Base-by-base conservation (phyloP, 2,329 filamentous ascomycete species). In the Apiospora pterosperma region DNA sequence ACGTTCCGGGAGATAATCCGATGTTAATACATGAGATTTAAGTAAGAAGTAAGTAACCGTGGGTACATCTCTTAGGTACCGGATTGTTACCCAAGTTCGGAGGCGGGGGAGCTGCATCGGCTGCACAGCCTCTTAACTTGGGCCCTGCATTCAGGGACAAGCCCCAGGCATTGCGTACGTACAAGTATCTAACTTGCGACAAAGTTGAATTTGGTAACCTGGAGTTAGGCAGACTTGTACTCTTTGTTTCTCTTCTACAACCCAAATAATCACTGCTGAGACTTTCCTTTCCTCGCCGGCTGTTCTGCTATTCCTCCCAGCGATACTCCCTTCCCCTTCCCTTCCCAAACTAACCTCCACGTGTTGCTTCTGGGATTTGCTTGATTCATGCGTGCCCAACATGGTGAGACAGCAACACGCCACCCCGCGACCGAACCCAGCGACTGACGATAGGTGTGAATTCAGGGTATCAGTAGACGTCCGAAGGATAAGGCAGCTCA, bases 401-500 rank as follows among this genome's bases (percentile, higher is more conserved):
- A 75, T 64, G 63, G 63, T 64, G 58, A 64, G 63, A 25, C 21
- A 59, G 19, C 48, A 60, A 52, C 39, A 28, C 21, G 34, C 34
- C 48, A n/a, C 48, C 48, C 48, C 28, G 19, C 48, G 48, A 55
- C n/a, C 48, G 48, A 55, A 12, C 28, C 48, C 48, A 31, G 36
- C 28, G 36, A 62, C 61, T 63, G 44, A 63, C 62, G 41, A 59
- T 63, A 21, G 42, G 28, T 55, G 58, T 38, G 48, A 63, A 12
- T 62, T 44, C 14, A 84, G 82, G 82, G 76, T 77, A 82, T 84
- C 73, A 83, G 82, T 72, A 78, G 80, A 75, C 77, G 82, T 70
- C 77, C 78, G 64, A 83, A 81, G 72, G 80, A 84, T 68, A 83
- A 82, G 70, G 76, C 78, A 66, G 77, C 76, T 63, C 78, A 77